Evolutionary conservation across 345 rosid genomes (phyloP), one percentile per base, ranked within the genome.

Genomic region (Erodium maritimum): DNA sequence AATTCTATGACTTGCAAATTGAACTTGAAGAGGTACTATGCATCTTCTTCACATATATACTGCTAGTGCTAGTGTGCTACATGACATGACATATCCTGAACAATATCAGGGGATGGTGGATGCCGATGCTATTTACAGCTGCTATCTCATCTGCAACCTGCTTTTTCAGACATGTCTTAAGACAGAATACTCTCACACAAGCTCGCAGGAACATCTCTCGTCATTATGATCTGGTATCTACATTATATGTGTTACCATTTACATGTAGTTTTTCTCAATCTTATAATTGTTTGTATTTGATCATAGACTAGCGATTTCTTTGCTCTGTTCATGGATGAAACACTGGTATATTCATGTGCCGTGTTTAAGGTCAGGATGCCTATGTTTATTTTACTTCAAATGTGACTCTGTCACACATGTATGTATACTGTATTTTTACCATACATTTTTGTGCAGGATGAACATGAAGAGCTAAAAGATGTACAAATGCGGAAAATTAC

Each of bases 101-200:
- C n/a, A n/a, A n/a, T n/a, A n/a, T 21, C 50, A 91, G 98, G 78
- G 98, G 98, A 42, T 88, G 98, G 98, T 91, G 98, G 98, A 86
- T 89, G 13, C 98, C 96, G 19, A 52, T 81, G 76, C 61, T 91
- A 55, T 62, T 82, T 34, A 84, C 96, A 8, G 93, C 96, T 1
- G 74, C 83, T 60, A 58, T 88, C 55, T 75, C 93, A 57, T 88
- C 90, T 14, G 87, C 95, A 55, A 86, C 84, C 66, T 81, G 80
- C 57, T 91, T 86, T 73, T 64, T 81, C 37, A 82, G 65, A 71
- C 98, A 88, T 72, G 77, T 81, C 17, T 79, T 79, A 18, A 80
- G 98, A 61, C 82, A 77, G 59, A 91, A 88, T 69, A 84, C 88
- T 19, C 73, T 88, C 19, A 88, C 89, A 51, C 98, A 91, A 81